Evolutionary conservation across 2,329 filamentous ascomycete genomes (phyloP), one percentile per base, ranked within the genome.

Genomic region (Ophiostoma himal-ulmi): DNA sequence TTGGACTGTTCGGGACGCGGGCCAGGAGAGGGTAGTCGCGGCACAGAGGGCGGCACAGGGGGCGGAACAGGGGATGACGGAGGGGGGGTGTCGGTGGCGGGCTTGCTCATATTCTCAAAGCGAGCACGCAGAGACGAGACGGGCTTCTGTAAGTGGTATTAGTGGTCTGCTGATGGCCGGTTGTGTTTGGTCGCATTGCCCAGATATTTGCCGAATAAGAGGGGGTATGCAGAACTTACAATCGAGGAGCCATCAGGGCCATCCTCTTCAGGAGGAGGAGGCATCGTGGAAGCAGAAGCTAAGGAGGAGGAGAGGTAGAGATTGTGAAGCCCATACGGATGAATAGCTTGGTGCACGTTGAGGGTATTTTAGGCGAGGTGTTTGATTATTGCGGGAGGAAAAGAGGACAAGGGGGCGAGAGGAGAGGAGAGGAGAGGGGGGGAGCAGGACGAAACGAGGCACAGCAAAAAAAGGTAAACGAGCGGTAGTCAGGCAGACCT

Each of bases 71-170:
- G 37, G 41, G 65, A 48, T 48, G 65, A 26, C 65, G 65, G n/a
- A 30, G 8, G 26, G 36, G 44, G 37, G 26, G 62, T n/a, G 14
- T 71, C 78, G 72, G 82, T 78, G 70, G 81, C 81, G 69, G 78
- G 73, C 77, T 83, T 86, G 74, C 85, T 83, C 82, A 94, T 88
- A 77, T 90, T 92, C 82, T 95, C 92, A 78, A 94, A 95, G 75
- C 91, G 89, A 73, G 91, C 92, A 73, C 89, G 86, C 72, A 95
- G 83, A 68, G 91, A 94, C 68, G 92, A 95, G 68, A 95, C 91
- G 36, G 92, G 91, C 82, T 89, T 92, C 90, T 93, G 14, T 13
- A 14, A 17, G 10, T 3, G 6, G 8, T 26, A 20, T 65, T 65
- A 39, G 62, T 65, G 36, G 36, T 54, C 44, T 48, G 20, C 11